Conservation (phyloP, 1,284 basidiomycete species). For the Austropuccinia psidii region DNA sequence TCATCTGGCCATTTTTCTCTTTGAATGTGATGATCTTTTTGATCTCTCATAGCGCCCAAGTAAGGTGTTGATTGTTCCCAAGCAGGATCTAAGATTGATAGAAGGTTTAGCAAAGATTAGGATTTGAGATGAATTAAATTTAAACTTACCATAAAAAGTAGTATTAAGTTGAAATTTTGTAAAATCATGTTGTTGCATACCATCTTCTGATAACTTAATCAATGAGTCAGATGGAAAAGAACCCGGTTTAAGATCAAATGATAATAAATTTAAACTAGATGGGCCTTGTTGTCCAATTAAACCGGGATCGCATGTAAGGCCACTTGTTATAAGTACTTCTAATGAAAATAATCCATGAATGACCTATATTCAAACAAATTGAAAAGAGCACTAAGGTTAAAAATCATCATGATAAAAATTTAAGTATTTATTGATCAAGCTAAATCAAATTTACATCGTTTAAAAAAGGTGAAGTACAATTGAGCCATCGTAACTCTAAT, state of each 20-base stretch:
- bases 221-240: neutral
- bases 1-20: neutral
- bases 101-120: neutral
- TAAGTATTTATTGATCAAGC: too few species aligned
- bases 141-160: neutral
- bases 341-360: constrained; percentile 4
- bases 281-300: neutral
- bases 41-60: neutral
- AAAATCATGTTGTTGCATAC: neutral
- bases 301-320: constrained; percentile 11
- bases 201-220: neutral
- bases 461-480: constrained; percentile 12
- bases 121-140: neutral
- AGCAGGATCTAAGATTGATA: neutral
- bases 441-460: constrained; percentile 10
- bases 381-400: neutral
- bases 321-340: neutral
- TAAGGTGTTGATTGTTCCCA: constrained; percentile 12
- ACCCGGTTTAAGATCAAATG: neutral
- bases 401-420: neutral
- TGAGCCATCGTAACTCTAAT: constrained; percentile 21
- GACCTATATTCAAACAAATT: neutral
- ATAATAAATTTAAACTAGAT: neutral
- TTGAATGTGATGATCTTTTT: neutral
- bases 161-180: neutral